These are phyloP conservation scores for Ceriops decandra DNA, from an alignment of 345 rosid genomes.

Conservation along the genomic window DNA sequence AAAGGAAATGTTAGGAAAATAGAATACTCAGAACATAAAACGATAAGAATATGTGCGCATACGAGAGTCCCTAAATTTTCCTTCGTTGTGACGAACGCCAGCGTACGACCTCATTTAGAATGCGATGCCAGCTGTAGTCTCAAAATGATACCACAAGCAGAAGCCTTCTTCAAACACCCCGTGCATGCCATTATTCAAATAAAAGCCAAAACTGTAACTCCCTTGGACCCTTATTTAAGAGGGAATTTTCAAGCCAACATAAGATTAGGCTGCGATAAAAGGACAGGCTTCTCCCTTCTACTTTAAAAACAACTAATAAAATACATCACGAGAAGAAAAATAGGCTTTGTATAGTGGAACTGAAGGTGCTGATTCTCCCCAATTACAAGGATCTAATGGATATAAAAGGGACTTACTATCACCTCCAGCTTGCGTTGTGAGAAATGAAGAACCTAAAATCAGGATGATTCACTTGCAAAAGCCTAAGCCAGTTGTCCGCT, in stretches of 20 bases:
- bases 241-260: neutral
- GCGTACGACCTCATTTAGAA: slow-evolving; percentile 1
- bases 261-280: neutral
- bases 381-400: neutral
- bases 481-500: slow-evolving; percentile 76
- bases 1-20: neutral
- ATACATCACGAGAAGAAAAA: slow-evolving; percentile 4
- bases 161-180: slow-evolving; percentile 4
- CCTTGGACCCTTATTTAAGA: neutral
- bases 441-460: slow-evolving; percentile 68
- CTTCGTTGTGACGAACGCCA: neutral
- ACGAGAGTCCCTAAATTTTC: neutral
- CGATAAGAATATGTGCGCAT: neutral
- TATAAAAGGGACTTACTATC: neutral
- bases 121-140: neutral
- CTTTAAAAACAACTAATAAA: neutral
- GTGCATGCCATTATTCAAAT: neutral
- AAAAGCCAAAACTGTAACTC: neutral
- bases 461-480: slow-evolving; percentile 65
- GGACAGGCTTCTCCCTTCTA: slow-evolving; percentile 1
- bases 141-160: slow-evolving; percentile 1
- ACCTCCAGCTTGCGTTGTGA: slow-evolving; percentile 33
- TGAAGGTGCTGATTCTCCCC: slow-evolving; percentile 12
- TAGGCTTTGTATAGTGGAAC: slow-evolving; percentile 19
- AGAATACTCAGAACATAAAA: neutral